phyloP scores from a whole-genome alignment of 306 rosid species.

The Styphnolobium japonicum region DNA sequence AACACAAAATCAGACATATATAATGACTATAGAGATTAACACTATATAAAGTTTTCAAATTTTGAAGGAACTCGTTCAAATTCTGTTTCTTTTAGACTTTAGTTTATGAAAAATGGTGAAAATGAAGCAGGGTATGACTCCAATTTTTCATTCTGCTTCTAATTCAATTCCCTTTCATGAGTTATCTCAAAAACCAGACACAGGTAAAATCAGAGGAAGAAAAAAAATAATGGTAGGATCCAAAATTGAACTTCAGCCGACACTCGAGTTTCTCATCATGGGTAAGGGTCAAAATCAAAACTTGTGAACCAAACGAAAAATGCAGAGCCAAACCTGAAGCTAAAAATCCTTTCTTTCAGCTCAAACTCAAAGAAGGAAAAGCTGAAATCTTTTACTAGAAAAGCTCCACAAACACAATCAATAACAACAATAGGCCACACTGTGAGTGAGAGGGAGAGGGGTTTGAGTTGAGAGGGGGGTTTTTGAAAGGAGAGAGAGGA shows the following conservation, averaged over 20 bases:
- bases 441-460: not conserved
- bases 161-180: not conserved
- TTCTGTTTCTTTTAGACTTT: not conserved
- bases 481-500: conserved; percentile 54
- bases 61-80: not conserved
- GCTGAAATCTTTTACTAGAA: not conserved
- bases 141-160: not conserved
- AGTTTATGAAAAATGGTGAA: not conserved
- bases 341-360: not conserved
- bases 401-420: no score
- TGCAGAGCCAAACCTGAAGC: conserved; percentile 42
- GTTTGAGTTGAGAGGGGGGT: conserved; percentile 25
- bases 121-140: not conserved
- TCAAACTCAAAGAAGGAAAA: not conserved
- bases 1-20: not conserved
- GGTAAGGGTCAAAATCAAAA: conserved; percentile 3
- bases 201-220: not conserved
- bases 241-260: not conserved
- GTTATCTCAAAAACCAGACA: conserved; percentile 11
- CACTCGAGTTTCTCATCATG: not conserved
- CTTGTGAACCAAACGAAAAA: not conserved
- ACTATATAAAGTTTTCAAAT: not conserved
- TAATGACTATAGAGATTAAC: not conserved
- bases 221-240: not conserved
- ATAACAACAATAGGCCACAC: no score